Percentiles rank a stretch among this genome's conserved stretches.
These are phyloP conservation scores for Lactarius hengduanensis DNA, from an alignment of 768 basidiomycete genomes.

Conservation along the genomic window DNA sequence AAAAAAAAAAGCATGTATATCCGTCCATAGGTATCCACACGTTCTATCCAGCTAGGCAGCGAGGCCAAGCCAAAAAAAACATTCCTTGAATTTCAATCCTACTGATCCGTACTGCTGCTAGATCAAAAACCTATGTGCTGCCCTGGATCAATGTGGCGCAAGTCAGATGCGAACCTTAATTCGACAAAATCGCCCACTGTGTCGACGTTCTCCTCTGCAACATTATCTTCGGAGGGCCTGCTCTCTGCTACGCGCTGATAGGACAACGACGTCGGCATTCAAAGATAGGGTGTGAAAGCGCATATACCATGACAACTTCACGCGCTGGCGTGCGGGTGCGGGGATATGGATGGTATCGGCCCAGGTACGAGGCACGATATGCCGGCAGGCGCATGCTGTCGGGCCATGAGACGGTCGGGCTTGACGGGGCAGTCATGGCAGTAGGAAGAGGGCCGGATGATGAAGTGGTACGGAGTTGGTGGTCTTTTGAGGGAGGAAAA, in stretches of 20 bases:
- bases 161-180: not conserved
- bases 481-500: not conserved
- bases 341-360: constrained; percentile 27
- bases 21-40: too few species aligned
- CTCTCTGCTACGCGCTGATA: constrained; percentile 11
- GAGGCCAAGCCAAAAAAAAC: not conserved
- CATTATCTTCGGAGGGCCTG: constrained; percentile 7
- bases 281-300: not conserved
- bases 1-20: not conserved
- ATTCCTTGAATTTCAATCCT: not conserved
- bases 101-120: not conserved
- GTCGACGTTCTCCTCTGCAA: not conserved
- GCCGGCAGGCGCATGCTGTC: constrained; percentile 26
- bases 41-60: not conserved
- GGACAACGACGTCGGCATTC: not conserved
- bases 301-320: constrained; percentile 21
- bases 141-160: constrained; percentile 4
- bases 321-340: constrained; percentile 18
- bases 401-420: constrained; percentile 1
- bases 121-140: constrained; percentile 4
- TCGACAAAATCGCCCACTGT: constrained; percentile 3
- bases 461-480: not conserved
- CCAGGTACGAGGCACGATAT: constrained; percentile 24
- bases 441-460: not conserved
- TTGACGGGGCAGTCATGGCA: constrained; percentile 15